These are phyloP conservation scores for Claviceps sp. DNA, from an alignment of 2,329 filamentous ascomycete species.

Conservation along the genomic window DNA sequence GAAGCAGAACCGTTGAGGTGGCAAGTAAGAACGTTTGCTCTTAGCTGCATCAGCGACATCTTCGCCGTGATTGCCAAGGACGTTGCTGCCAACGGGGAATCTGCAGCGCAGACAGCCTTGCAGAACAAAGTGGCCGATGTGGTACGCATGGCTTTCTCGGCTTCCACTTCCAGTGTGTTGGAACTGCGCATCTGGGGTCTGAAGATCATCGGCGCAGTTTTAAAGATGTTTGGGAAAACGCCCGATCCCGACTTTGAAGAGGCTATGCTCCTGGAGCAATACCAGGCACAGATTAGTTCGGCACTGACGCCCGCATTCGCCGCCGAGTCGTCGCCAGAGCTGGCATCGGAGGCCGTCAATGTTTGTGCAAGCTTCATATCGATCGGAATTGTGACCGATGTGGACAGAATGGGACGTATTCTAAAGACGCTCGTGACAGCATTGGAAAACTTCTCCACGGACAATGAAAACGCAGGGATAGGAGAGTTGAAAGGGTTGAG, in stretches of 20 bases:
- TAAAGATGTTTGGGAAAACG: constrained; percentile 92
- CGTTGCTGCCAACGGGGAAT: constrained; percentile 63
- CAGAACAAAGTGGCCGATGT: constrained; percentile 83
- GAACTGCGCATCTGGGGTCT: constrained; percentile 82
- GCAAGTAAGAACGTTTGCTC: constrained; percentile 91
- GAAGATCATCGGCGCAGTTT: constrained; percentile 82
- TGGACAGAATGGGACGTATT: constrained; percentile 97
- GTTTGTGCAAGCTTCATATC: constrained; percentile 97
- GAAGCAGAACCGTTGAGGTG: constrained; percentile 84
- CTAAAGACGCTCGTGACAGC: constrained; percentile 84
- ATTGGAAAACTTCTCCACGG: constrained; percentile 79
- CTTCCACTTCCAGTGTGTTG: constrained; percentile 84
- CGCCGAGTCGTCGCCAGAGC: constrained; percentile 84
- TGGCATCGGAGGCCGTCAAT: constrained; percentile 90
- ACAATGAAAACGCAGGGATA: constrained; percentile 71
- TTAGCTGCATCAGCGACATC: constrained; percentile 76
- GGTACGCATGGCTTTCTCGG: constrained; percentile 92
- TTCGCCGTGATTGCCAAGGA: constrained; percentile 69
- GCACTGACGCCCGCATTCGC: constrained; percentile 94
- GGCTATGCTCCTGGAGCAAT: constrained; percentile 90
- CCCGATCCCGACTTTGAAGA: constrained; percentile 97
- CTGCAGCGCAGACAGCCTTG: constrained; percentile 61
- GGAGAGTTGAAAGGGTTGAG: constrained; percentile 87
- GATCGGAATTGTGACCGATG: constrained; percentile 91
- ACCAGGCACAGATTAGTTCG: constrained; percentile 95